phyloP scores from a whole-genome alignment of 2,329 filamentous ascomycete species.

The Aspergillus ustus region DNA sequence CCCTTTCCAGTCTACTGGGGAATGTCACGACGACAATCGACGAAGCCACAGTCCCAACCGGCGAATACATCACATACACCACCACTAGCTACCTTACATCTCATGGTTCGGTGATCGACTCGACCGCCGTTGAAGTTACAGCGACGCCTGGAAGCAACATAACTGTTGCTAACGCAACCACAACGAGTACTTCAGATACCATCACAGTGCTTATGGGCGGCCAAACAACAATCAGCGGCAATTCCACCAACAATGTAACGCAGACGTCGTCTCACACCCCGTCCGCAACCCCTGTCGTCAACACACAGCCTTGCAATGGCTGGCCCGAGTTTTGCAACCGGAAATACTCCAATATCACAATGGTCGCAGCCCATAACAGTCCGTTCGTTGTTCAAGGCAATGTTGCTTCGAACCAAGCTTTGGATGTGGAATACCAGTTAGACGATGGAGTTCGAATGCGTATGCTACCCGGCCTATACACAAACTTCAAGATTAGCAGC shows the following conservation, averaged over 20 bases:
- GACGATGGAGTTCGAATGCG: conserved; percentile 71
- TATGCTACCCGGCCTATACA: conserved; percentile 35
- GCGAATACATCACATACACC: conserved; percentile 43
- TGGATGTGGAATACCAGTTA: conserved; percentile 71
- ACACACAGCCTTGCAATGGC: conserved; percentile 80
- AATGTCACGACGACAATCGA: conserved; percentile 28
- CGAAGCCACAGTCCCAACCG: conserved; percentile 41
- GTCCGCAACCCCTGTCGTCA: conserved; percentile 54
- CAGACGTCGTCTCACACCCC: conserved; percentile 51
- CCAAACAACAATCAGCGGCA: conserved; percentile 53
- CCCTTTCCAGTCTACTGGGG: conserved; percentile 29
- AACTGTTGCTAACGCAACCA: conserved; percentile 33
- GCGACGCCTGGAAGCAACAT: conserved; percentile 23
- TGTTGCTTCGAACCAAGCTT: conserved; percentile 74
- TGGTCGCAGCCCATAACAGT: conserved; percentile 79
- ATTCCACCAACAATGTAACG: conserved; percentile 53
- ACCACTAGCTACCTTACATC: conserved; percentile 38
- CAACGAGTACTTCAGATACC: conserved; percentile 42
- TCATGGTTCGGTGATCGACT: conserved; percentile 25
- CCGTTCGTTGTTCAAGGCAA: conserved; percentile 74
- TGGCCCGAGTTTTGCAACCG: conserved; percentile 76
- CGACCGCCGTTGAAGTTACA: conserved; percentile 33
- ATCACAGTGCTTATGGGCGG: conserved; percentile 47
- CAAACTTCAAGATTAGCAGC: neutral
- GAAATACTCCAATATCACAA: conserved; percentile 80